A percentile compares a stretch with the other conserved stretches of the same genome.
Evolutionary conservation across 2,329 filamentous ascomycete species (phyloP).

Genomic region (Colletotrichum abscissum): DNA sequence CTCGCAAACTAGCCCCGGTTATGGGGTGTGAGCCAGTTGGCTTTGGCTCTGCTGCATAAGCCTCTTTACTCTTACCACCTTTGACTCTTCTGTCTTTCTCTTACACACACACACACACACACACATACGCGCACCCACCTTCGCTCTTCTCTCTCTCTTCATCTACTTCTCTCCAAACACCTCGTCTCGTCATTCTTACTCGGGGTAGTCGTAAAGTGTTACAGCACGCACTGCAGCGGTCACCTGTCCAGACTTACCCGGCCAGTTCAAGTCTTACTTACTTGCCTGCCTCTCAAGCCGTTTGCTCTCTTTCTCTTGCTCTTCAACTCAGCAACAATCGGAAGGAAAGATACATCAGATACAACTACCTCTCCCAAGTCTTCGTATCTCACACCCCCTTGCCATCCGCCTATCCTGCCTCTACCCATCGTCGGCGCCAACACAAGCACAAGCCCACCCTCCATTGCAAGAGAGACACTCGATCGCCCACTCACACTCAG

Average conservation of each 20-base stretch:
- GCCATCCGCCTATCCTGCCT: conserved; percentile 3
- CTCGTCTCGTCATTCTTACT: background rate
- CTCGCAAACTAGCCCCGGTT: conserved; percentile 36
- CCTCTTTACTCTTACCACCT: conserved; percentile 17
- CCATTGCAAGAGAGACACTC: conserved; percentile 29
- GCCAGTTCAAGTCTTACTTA: conserved; percentile 4
- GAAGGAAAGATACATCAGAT: conserved; percentile 19
- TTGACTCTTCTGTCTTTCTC: background rate
- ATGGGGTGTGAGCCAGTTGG: conserved; percentile 25
- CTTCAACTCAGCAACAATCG: background rate
- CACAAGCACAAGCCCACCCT: conserved; percentile 31
- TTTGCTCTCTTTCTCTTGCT: background rate
- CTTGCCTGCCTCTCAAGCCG: background rate
- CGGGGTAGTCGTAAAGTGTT: conserved; percentile 8
- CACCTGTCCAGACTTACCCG: conserved; percentile 6
- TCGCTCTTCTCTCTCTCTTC: background rate
- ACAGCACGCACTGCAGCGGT: background rate
- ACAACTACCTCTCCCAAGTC: conserved; percentile 24
- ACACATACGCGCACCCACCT: background rate
- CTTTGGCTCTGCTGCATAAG: conserved; percentile 33
- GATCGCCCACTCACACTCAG: conserved; percentile 23
- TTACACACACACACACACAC: background rate
- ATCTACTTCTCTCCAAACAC: conserved; percentile 4
- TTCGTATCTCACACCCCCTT: conserved; percentile 11
- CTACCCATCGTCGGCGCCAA: conserved; percentile 26